Evolutionary conservation across 345 rosid genomes (phyloP).

Genomic region (Syzygium aqueum): DNA sequence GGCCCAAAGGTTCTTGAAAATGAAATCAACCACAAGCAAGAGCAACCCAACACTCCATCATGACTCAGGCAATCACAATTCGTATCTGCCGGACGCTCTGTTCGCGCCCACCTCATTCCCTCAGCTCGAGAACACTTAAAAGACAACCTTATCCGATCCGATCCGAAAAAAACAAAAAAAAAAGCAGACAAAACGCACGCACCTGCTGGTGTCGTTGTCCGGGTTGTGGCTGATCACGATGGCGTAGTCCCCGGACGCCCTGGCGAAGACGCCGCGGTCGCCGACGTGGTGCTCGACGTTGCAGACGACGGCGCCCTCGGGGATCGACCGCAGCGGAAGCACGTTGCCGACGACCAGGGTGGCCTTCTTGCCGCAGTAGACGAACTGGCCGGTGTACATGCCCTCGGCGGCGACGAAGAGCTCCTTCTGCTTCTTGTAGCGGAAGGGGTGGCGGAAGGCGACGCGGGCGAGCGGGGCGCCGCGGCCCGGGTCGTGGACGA

Average conservation of each 20-base stretch:
- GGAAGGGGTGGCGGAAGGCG: constrained; percentile 38
- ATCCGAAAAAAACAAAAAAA: background rate
- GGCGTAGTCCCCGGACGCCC: constrained; percentile 35
- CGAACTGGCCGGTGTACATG: constrained; percentile 46
- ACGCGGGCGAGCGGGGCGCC: constrained; percentile 39
- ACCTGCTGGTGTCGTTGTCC: constrained; percentile 43
- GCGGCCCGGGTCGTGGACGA: constrained; percentile 43
- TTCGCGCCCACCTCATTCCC: background rate
- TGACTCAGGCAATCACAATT: background rate
- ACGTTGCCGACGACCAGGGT: constrained; percentile 52
- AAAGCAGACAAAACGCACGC: background rate
- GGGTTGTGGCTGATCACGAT: constrained; percentile 41
- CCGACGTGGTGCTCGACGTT: constrained; percentile 48
- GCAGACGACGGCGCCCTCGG: constrained; percentile 47
- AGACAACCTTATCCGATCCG: background rate
- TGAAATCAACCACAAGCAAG: background rate
- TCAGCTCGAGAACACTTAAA: background rate
- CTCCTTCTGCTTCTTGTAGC: constrained; percentile 46
- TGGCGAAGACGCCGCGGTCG: constrained; percentile 35
- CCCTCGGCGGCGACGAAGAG: constrained; percentile 49
- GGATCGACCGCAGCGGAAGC: constrained; percentile 33
- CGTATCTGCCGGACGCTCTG: background rate
- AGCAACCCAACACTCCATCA: background rate
- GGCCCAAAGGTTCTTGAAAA: rapidly evolving
- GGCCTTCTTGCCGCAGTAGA: constrained; percentile 59